Evolutionary conservation across 495 filamentous ascomycete genomes (phyloP).

Genomic region (Penicillium verhagenii): DNA sequence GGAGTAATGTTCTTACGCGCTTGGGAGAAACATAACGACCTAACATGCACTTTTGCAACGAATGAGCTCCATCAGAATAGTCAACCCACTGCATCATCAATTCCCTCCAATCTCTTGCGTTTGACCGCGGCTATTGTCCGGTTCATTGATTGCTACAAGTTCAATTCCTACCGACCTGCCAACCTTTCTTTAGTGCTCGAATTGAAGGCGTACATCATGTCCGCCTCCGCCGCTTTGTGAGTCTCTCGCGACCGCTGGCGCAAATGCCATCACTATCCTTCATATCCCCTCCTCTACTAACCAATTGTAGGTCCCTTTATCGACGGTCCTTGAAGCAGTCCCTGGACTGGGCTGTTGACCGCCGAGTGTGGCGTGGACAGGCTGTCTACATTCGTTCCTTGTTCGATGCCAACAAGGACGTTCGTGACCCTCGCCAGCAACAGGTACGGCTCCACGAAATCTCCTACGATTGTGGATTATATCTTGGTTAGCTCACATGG

Average conservation of each 20-base stretch:
- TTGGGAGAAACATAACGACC: slow-evolving; percentile 22
- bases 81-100: slow-evolving; percentile 17
- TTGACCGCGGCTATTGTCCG: slow-evolving; percentile 5
- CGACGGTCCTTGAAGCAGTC: slow-evolving; percentile 88
- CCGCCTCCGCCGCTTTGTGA: slow-evolving; percentile 39
- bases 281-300: slow-evolving; percentile 10
- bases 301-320: slow-evolving; percentile 73
- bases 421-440: slow-evolving; percentile 84
- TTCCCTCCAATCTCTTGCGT: slow-evolving; percentile 2
- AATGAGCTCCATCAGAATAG: slow-evolving; percentile 30
- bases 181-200: too few relatives aligned
- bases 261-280: not conserved
- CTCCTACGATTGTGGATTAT: not conserved
- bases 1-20: slow-evolving; percentile 44
- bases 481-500: slow-evolving; percentile 4
- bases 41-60: slow-evolving; percentile 25
- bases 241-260: slow-evolving; percentile 7
- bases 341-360: slow-evolving; percentile 91
- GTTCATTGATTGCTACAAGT: slow-evolving; percentile 3
- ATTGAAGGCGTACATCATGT: slow-evolving; percentile 32
- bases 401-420: slow-evolving; percentile 89
- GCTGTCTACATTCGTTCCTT: slow-evolving; percentile 92
- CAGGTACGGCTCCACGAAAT: slow-evolving; percentile 55
- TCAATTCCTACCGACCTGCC: not conserved
- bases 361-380: slow-evolving; percentile 89